Evolutionary conservation across 371 early-diverging fungal species (phyloP), one percentile per base, ranked within the genome.

Genomic region (Mucor mucedo): DNA sequence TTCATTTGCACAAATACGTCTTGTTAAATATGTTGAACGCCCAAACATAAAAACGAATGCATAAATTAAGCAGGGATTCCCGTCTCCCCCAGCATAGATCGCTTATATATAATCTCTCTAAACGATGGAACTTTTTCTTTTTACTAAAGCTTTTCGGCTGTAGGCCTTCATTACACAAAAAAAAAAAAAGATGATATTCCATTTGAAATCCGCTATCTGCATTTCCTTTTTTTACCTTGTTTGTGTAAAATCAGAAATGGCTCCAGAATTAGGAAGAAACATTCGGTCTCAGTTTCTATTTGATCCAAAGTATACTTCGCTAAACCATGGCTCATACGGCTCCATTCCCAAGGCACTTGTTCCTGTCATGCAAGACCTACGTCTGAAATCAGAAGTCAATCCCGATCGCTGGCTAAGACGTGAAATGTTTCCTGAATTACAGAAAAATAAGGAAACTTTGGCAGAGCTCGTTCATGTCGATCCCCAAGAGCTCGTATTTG

Each of bases 321-420:
- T 79, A 42, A 78, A 77, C 55, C 79, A 80, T 57, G 83, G 83
- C 1, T 73, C 81, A 3, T 75, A 63, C 58, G 83, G 83, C 60
- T 33, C 64, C 13, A 60, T 65, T 32, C 75, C 75, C 8, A 58
- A 52, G 13, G 29, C 13, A 0, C 32, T 74, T 5, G 39, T 53
- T n/a, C 52, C 59, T 13, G 38, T 45, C 9, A 21, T 74, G 3
- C 57, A 60, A 10, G 61, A 71, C n/a, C 63, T 62, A 11, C 62
- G 50, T 1, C 27, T 57, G 29, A 56, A 57, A 11, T 28, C 54
- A 2, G 71, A 71, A 40, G 13, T 21, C 1, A 50, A 68, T 10
- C 71, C 71, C 29, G 71, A 71, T 28, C 68, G 68, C 10, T 67
- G 64, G 64, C 32, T 41, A 3, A 47, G 68, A 47, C 56, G 64